These are phyloP conservation scores for Trapa bicornis DNA, from an alignment of 345 rosid species.

Conservation along the genomic window DNA sequence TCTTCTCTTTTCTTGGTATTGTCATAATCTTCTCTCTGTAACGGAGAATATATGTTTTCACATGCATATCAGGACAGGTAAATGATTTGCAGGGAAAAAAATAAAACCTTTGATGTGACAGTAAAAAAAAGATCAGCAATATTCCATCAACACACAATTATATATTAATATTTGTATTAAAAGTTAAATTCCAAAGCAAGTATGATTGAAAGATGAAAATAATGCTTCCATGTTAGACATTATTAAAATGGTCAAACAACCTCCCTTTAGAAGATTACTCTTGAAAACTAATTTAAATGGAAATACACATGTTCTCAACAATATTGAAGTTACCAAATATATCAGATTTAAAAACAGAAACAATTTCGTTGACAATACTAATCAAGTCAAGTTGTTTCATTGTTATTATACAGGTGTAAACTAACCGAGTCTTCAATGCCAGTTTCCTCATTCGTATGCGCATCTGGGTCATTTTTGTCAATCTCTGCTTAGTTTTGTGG, in stretches of 20 bases:
- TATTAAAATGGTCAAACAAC: not conserved
- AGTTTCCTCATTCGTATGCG: conserved; percentile 92
- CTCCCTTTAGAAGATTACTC: not conserved
- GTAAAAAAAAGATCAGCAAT: not conserved
- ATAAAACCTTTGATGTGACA: not conserved
- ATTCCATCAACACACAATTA: not conserved
- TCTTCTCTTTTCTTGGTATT: conserved; percentile 47
- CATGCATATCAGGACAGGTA: not conserved
- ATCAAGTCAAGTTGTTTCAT: not conserved
- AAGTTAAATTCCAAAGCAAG: not conserved
- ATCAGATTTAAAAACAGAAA: not conserved
- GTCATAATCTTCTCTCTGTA: conserved; percentile 61
- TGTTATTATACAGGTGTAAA: not conserved
- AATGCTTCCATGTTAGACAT: not conserved
- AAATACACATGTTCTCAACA: not conserved
- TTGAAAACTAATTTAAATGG: not conserved
- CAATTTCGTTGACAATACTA: not conserved
- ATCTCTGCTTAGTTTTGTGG: conserved; percentile 80
- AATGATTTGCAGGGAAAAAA: not conserved
- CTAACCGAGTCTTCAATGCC: conserved; percentile 72
- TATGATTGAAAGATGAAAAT: not conserved
- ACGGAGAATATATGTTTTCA: conserved; percentile 3
- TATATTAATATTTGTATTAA: not conserved
- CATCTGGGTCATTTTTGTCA: conserved; percentile 99
- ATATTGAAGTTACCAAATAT: not conserved